phyloP scores from a whole-genome alignment of 176 grass and related monocot species.

The Poa annua region DNA sequence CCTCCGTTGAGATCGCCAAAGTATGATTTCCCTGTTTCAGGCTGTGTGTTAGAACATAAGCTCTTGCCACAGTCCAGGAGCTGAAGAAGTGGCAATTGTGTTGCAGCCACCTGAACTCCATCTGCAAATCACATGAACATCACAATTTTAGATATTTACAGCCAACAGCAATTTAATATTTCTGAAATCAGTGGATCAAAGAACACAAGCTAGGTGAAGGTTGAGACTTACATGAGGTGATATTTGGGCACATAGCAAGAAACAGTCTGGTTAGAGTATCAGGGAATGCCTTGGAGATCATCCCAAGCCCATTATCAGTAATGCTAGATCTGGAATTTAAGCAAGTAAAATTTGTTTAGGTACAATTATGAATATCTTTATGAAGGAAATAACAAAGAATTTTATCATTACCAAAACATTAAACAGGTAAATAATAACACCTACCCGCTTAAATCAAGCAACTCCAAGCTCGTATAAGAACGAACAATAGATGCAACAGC shows the following conservation, averaged over 20 bases:
- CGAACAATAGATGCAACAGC: slow-evolving; percentile 83
- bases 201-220: neutral
- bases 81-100: slow-evolving; percentile 77
- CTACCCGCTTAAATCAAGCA: slow-evolving; percentile 96
- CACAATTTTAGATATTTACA: slow-evolving; percentile 2
- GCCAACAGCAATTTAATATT: neutral
- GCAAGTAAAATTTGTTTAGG: neutral
- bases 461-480: slow-evolving; percentile 66
- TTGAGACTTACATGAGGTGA: slow-evolving; percentile 74
- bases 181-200: neutral
- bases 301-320: slow-evolving; percentile 82
- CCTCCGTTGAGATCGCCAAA: slow-evolving; percentile 51
- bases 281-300: slow-evolving; percentile 79
- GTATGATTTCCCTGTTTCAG: slow-evolving; percentile 42
- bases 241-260: slow-evolving; percentile 78
- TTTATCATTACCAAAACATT: neutral
- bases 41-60: slow-evolving; percentile 49
- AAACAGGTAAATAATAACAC: neutral
- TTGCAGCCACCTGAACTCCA: slow-evolving; percentile 71
- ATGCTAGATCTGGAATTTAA: slow-evolving; percentile 75
- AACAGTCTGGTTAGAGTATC: slow-evolving; percentile 57
- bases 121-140: slow-evolving; percentile 47
- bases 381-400: neutral
- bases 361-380: neutral
- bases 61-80: slow-evolving; percentile 89